Evolutionary conservation across 768 basidiomycete genomes (phyloP).

Genomic region (Termitomyces sp.): DNA sequence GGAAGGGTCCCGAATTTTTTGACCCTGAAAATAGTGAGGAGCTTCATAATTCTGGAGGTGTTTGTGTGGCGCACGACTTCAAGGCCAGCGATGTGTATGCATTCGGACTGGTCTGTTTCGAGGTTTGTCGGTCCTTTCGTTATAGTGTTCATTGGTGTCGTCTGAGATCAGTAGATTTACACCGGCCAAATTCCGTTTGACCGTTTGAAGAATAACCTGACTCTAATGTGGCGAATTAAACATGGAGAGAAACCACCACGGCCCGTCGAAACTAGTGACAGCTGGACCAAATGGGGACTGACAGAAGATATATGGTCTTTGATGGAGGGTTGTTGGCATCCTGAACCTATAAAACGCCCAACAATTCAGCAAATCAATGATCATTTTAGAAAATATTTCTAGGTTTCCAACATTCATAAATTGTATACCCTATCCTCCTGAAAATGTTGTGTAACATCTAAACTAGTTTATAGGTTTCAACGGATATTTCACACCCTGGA

Average conservation of each 20-base stretch:
- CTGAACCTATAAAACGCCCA: background rate
- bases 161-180: background rate
- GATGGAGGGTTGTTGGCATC: conserved; percentile 2
- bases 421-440: background rate
- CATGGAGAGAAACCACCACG: background rate
- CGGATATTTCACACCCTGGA: too few relatives aligned
- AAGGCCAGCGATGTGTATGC: background rate
- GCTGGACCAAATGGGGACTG: conserved; percentile 2
- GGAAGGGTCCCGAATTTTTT: background rate
- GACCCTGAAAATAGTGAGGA: background rate
- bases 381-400: background rate
- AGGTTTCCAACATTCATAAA: background rate
- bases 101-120: background rate
- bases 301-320: background rate
- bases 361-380: background rate
- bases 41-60: background rate
- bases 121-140: background rate
- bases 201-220: background rate
- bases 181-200: background rate
- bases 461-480: too few relatives aligned
- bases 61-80: background rate
- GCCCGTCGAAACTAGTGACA: background rate
- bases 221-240: background rate
- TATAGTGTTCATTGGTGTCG: background rate
- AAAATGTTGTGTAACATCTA: too few relatives aligned